Evolutionary conservation across 768 basidiomycete species (phyloP), one percentile per base, ranked within the genome.

Genomic region (Candolleomyces eurysporus): DNA sequence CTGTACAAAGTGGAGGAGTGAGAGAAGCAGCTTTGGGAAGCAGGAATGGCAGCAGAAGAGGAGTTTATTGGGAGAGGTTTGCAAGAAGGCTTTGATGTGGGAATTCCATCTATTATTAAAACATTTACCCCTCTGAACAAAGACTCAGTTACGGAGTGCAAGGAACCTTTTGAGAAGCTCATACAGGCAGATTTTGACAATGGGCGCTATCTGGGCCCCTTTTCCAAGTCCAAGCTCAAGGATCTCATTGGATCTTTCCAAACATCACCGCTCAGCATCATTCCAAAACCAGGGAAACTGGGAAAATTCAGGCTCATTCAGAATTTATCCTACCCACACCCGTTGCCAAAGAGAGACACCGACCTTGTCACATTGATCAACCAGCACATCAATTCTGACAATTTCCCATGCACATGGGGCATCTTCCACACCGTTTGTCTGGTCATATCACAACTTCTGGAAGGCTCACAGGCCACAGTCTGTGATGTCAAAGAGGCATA

Each of bases 321-420:
- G 19, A 76, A 81, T 50, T 67, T 78, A n/a, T 79, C 76, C 0
- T 70, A 65, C 39, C 76, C 75, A 0, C 64, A 50, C 2, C 8
- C n/a, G n/a, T n/a, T 59, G 5, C 66, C 68, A 1, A 53, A 49
- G 31, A 62, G 60, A 5, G 21, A n/a, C 0, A 2, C 11, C 5
- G 7, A 51, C 17, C 1, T 4, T 4, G 39, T 60, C 8, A 31
- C 61, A 0, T 79, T 77, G 0, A 73, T 80, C 22, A 80, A 80
- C 39, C 63, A 61, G 0, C 16, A 46, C 4, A 74, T 82, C 7
- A 51, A 76, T 42, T 64, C 77, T 0, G 54, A 67, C 21, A 10
- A 63, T 73, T 75, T 58, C 56, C 80, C 79, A 0, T 78, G 77
- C 67, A 76, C 75, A 0, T 82, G 79, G 80, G 78, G 78, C 1